Evolutionary conservation across 345 rosid species (phyloP).

Genomic region (Populus nigra): DNA sequence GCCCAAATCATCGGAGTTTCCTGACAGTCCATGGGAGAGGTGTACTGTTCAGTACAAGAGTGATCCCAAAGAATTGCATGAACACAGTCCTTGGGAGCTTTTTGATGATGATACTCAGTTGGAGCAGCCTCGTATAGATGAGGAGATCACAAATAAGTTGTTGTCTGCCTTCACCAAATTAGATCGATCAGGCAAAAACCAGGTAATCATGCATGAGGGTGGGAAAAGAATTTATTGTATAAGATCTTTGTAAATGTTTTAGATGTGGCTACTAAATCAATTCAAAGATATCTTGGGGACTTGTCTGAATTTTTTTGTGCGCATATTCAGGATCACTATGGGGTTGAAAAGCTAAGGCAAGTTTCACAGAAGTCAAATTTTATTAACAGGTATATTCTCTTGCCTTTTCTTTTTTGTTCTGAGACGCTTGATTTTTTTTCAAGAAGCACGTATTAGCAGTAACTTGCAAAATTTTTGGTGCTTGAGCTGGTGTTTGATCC

Average conservation of each 20-base stretch:
- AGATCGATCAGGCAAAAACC: slow-evolving; percentile 53
- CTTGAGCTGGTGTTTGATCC: background rate
- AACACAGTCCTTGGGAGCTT: slow-evolving; percentile 99
- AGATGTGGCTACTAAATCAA: background rate
- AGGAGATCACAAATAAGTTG: slow-evolving; percentile 46
- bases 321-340: slow-evolving; percentile 71
- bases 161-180: slow-evolving; percentile 54
- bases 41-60: slow-evolving; percentile 69
- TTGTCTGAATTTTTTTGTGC: slow-evolving; percentile 7
- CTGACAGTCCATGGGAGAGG: slow-evolving; percentile 97
- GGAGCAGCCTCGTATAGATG: slow-evolving; percentile 74
- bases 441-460: background rate
- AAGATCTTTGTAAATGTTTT: background rate
- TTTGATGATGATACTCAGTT: slow-evolving; percentile 66
- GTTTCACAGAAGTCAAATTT: slow-evolving; percentile 63
- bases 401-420: background rate
- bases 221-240: background rate
- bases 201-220: slow-evolving; percentile 40
- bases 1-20: slow-evolving; percentile 70
- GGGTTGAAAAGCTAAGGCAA: slow-evolving; percentile 73
- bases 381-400: slow-evolving; percentile 64
- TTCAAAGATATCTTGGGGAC: background rate
- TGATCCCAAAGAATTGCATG: slow-evolving; percentile 69
- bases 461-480: background rate
- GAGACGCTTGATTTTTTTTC: background rate